Conservation (phyloP, 345 rosid genomes). For the Bruguiera gymnorhiza region DNA sequence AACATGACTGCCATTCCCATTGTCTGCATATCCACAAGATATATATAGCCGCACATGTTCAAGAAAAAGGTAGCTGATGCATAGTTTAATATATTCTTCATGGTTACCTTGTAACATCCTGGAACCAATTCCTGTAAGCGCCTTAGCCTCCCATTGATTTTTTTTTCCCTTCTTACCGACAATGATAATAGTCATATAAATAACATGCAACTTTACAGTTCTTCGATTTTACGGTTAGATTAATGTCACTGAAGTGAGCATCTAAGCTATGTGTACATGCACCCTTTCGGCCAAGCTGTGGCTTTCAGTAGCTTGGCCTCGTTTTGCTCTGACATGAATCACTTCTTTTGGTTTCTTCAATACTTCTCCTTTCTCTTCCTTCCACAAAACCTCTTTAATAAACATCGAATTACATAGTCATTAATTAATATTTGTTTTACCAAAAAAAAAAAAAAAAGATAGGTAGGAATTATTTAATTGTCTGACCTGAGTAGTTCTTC, state of each 20-base stretch:
- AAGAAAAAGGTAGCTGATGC: no score
- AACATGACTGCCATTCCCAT: slow-evolving; percentile 91
- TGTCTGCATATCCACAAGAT: slow-evolving; percentile 40
- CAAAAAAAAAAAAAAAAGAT: background rate
- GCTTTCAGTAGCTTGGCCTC: slow-evolving; percentile 78
- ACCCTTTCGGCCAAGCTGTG: slow-evolving; percentile 76
- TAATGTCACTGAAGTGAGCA: no score
- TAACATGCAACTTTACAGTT: no score
- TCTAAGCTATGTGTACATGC: background rate
- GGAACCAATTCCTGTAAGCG: slow-evolving; percentile 82
- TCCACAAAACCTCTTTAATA: slow-evolving; percentile 17
- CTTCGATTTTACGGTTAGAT: no score
- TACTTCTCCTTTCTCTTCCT: slow-evolving; percentile 38
- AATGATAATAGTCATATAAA: background rate
- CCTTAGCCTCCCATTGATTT: slow-evolving; percentile 68
- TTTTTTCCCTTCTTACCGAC: slow-evolving; percentile 70
- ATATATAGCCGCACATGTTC: background rate
- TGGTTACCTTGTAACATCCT: slow-evolving; percentile 71
- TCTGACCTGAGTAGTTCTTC: slow-evolving; percentile 17
- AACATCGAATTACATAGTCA: background rate
- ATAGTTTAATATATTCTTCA: background rate
- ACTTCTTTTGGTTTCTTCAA: slow-evolving; percentile 52
- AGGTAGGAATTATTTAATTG: background rate
- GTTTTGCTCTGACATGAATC: slow-evolving; percentile 77
- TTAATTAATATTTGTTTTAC: background rate